Base-by-base conservation (phyloP, 2,329 filamentous ascomycete genomes). In the Diaporthe batatas region DNA sequence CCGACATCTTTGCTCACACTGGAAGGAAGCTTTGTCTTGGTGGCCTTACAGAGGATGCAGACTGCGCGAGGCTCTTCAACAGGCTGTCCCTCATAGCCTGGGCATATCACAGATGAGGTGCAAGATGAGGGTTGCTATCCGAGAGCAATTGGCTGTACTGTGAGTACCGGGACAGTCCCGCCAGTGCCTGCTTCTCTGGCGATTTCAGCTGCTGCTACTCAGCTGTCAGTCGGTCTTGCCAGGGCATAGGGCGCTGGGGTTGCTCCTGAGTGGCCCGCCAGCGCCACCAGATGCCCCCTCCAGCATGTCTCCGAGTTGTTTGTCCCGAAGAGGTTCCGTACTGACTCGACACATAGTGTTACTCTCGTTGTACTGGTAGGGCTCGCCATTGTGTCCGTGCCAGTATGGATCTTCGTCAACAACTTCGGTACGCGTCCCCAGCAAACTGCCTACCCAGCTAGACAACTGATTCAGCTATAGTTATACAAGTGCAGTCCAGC, bases 71-170 rank as follows among this genome's bases (percentile, higher is more conserved):
- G 70, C 36, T 73, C 72, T 68, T 75, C 51, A 53, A 53, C 71
- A 72, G 75, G 73, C 77, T 76, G 36, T n/a, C 62, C 76, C 75
- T 75, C 77, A 76, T 82, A 82, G 79, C 77, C 79, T 72, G 77
- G 44, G 36, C 47, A 59, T 23, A n/a, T 36, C 32, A 29, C 44
- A 79, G 67, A 73, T 72, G 72, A 70, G 71, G 47, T 49, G 34
- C 51, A 86, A 82, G 78, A 96, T 98, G 94, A 91, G 94, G 82
- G 90, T 98, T 81, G 92, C 93, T 72, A 98, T 98, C 79, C 90
- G 94, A 77, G 92, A 95, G 84, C 95, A 98, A 88, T 88, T 98
- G 78, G 94, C 91, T 76, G 87, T 91, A 81, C 87, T 98, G 76
- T 67, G 29, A 67, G 62, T 67, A 23, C 44, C 14, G 32, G 44